Evolutionary conservation across 257 asterid species (phyloP), one percentile per base, ranked within the genome.

Genomic region (Ocimum tenuiflorum): DNA sequence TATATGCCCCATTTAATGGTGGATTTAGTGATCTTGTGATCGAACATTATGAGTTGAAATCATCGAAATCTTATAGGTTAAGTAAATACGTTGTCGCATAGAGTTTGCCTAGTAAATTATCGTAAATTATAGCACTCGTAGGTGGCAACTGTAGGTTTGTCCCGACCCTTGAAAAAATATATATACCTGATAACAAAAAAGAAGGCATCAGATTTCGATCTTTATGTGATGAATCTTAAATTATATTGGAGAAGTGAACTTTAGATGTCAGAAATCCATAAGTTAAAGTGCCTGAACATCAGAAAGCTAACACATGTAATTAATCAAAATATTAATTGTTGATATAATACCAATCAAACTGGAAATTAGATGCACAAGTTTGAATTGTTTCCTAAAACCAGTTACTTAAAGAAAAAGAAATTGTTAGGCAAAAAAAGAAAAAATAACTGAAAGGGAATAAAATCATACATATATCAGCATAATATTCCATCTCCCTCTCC

Each of bases 181-280:
- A 31, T 31, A n/a, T 29, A 58, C 58, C 76, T 31, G 31, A 4
- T 33, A 33, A 64, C 22, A 14, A 52, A 77, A 43, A 67, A 67
- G 63, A 58, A 63, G 62, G 77, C 17, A 68, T 59, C 73, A 36
- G 69, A 73, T 72, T 72, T 77, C 73, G 61, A 48, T n/a, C 76
- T 75, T 68, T 75, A 47, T 27, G 6, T 33, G 59, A 23, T 33
- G 47, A 33, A 56, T 56, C 63, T 56, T 56, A 36, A 51, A 63
- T 48, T 67, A 42, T 48, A 22, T 43, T 60, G 65, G 57, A 46
- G n/a, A 38, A 53, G 39, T 68, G 29, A 29, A 57, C 81, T 72
- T 78, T 78, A 65, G 56, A 51, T 73, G 82, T 78, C 82, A 78
- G 71, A 69, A 7, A 65, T 69, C 82, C 82, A 78, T 64, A 39